Percentiles rank a stretch among this genome's conserved stretches.
Conservation (phyloP, 2,329 filamentous ascomycete genomes). For the Teratosphaeria epicoccoides region DNA sequence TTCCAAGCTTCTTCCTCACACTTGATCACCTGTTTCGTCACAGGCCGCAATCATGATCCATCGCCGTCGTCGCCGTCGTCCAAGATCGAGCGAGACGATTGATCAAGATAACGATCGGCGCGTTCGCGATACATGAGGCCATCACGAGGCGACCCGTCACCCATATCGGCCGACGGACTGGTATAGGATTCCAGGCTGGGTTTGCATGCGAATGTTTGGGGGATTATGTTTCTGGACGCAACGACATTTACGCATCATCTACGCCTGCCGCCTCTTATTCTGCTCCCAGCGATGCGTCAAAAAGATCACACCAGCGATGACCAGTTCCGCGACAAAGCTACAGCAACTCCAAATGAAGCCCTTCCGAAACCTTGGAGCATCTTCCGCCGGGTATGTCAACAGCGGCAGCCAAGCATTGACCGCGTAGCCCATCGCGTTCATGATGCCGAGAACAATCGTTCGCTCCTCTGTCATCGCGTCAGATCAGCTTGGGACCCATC, state of each 20-base stretch:
- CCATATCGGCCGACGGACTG: no score
- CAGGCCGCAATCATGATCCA: no score
- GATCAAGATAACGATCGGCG: no score
- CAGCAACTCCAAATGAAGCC: slow-evolving; percentile 15
- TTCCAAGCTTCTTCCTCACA: no score
- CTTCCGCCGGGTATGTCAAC: slow-evolving; percentile 15
- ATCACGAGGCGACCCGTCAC: no score
- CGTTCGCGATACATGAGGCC: no score
- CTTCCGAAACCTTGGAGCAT: slow-evolving; percentile 13
- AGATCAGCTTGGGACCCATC: background rate
- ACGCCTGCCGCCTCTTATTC: slow-evolving; percentile 1
- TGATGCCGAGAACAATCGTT: slow-evolving; percentile 52
- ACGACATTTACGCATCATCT: background rate
- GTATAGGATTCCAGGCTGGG: no score
- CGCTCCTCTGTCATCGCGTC: slow-evolving; percentile 45
- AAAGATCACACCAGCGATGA: slow-evolving; percentile 16
- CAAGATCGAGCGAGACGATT: no score
- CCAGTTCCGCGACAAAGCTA: slow-evolving; percentile 14
- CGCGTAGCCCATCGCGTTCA: slow-evolving; percentile 62
- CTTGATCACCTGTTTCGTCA: no score
- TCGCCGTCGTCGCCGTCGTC: no score
- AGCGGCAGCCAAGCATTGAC: slow-evolving; percentile 60
- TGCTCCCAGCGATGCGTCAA: slow-evolving; percentile 13
- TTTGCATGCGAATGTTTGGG: no score
- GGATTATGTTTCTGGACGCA: no score